Evolutionary conservation across 1,284 basidiomycete genomes (phyloP), one percentile per base, ranked within the genome.

Genomic region (Sporisorium reilianum): DNA sequence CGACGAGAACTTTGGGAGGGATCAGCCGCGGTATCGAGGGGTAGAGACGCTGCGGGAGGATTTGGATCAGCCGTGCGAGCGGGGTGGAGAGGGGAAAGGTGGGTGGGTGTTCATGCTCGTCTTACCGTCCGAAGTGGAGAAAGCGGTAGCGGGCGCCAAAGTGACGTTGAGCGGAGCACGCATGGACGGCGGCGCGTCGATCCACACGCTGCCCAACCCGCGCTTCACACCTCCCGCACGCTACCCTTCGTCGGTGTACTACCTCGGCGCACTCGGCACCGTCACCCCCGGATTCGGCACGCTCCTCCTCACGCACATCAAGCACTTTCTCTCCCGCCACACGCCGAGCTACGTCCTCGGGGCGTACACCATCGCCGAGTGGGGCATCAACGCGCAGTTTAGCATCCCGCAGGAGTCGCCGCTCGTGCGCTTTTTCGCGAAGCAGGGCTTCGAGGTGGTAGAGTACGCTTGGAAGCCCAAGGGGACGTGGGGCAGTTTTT

Each of bases 401-500:
- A 12, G 14, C 4, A 50, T 64, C 14, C 67, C 61, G 3, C 22
- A 16, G 6, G 28, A 56, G 3, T 45, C 61, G 22, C 38, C 53
- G 1, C 28, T 70, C 28, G 28, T 57, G 9, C 49, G 7, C 6
- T 70, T 46, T 30, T 70, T 70, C 25, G 25, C 48, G 9, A 48
- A 14, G 28, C 56, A 70, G 25, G 56, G 56, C 2, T 70, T 70
- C 25, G 11, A 46, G 5, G 61, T 70, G 23, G 26, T 40, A 3
- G 51, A 64, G 8, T 70, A 63, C 23, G 50, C 46, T 3, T 70
- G 67, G 67, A 70, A 70, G 11, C 38, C 61, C 5, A 48, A 53
- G 32, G 67, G 67, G 3, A 70, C 67, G 3, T 70, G 67, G 67
- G 41, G 34, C 2, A 59, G 61, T 48, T 70, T 60, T 28, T 49